Evolutionary conservation across 1,284 basidiomycete genomes (phyloP).

Genomic region (Bjerkandera adusta): DNA sequence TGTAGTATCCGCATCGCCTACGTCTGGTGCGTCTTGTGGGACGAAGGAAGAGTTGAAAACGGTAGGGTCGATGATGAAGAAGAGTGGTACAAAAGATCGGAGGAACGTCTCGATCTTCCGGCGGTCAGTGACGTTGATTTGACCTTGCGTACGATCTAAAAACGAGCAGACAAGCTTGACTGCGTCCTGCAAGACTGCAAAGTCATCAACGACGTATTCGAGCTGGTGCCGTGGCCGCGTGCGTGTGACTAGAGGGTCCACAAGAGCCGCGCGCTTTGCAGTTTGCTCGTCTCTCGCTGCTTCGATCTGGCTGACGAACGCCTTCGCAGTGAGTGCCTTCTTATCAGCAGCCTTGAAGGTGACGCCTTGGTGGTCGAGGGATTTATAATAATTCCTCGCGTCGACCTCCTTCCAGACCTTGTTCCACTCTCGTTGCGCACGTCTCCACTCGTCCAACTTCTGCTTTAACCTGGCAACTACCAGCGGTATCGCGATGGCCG

Average conservation of each 20-base stretch:
- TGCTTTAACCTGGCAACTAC: conserved; percentile 91
- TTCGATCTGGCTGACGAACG: conserved; percentile 90
- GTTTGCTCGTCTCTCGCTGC: conserved; percentile 84
- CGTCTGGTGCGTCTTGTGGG: conserved; percentile 41
- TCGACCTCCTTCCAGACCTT: conserved; percentile 98
- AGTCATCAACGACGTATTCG: conserved; percentile 77
- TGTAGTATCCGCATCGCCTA: conserved; percentile 45
- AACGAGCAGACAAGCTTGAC: conserved; percentile 91
- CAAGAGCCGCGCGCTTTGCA: conserved; percentile 72
- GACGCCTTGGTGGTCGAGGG: conserved; percentile 91
- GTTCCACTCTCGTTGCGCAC: conserved; percentile 99
- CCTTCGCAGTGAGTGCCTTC: conserved; percentile 83
- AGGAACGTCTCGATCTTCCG: conserved; percentile 85
- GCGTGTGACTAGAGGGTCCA: conserved; percentile 76
- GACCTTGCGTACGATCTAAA: conserved; percentile 82
- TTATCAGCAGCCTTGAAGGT: conserved; percentile 92
- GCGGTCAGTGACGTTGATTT: conserved; percentile 72
- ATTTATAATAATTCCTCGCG: conserved; percentile 90
- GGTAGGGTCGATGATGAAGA: conserved; percentile 70
- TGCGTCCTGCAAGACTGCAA: conserved; percentile 79
- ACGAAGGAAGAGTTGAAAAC: conserved; percentile 71
- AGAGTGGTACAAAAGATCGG: conserved; percentile 73
- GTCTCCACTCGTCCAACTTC: conserved; percentile 99
- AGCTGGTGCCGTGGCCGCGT: conserved; percentile 77
- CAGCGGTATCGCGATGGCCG: conserved; percentile 88